These are phyloP conservation scores for Vinca minor DNA, from an alignment of 257 asterid genomes.

Conservation along the genomic window DNA sequence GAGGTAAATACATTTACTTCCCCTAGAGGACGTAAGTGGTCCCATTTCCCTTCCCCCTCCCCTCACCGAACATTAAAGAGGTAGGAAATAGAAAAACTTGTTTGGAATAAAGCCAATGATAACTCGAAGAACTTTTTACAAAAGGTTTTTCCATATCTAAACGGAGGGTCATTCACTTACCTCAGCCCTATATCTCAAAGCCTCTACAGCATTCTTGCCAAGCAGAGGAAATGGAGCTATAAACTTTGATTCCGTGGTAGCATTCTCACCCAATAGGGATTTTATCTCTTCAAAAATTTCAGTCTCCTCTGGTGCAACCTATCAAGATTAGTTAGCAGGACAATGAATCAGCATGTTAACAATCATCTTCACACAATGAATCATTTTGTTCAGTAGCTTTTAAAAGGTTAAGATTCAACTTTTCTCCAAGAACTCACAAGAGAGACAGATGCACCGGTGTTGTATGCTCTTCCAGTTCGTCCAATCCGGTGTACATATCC, in stretches of 20 bases:
- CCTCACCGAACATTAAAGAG: too few relatives aligned
- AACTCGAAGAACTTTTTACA: not conserved
- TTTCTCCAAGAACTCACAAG: conserved; percentile 49
- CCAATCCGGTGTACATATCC: conserved; percentile 98
- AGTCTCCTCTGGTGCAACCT: conserved; percentile 72
- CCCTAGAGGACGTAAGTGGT: too few relatives aligned
- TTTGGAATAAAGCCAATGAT: not conserved
- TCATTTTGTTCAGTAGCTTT: not conserved
- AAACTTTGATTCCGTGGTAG: conserved; percentile 47
- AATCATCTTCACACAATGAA: not conserved
- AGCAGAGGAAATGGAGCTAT: conserved; percentile 89
- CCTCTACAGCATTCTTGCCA: conserved; percentile 77
- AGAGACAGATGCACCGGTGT: conserved; percentile 90
- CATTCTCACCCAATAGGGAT: conserved; percentile 66
- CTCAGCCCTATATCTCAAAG: conserved; percentile 95
- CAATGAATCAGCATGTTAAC: not conserved
- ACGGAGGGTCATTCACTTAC: conserved; percentile 21
- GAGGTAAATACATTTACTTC: too few relatives aligned
- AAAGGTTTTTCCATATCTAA: not conserved
- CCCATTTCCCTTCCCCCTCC: too few relatives aligned
- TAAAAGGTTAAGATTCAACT: not conserved
- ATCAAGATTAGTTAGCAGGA: conserved; percentile 18
- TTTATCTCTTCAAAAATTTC: conserved; percentile 71
- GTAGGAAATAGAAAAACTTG: not conserved
- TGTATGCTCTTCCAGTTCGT: conserved; percentile 93